Percentiles rank a stretch among this genome's conserved stretches.
Conservation (phyloP, 78 protist genomes). For the Monosiga brevicollis region DNA sequence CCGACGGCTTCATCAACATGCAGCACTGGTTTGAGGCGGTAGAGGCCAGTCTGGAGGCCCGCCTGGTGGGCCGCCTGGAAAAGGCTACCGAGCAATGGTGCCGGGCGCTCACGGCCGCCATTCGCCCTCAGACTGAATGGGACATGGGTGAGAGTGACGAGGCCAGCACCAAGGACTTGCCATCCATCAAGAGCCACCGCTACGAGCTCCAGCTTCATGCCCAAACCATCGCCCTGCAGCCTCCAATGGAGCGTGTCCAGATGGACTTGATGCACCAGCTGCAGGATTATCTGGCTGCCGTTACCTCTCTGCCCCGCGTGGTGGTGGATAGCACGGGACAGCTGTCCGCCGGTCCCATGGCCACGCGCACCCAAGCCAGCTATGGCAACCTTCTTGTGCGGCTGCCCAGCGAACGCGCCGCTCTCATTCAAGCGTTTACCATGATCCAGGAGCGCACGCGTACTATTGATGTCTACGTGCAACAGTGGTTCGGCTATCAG, state of each 20-base stretch:
- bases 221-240: conserved; percentile 56
- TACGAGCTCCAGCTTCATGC: conserved; percentile 63
- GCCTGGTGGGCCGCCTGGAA: conserved; percentile 48
- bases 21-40: conserved; percentile 54
- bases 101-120: conserved; percentile 2
- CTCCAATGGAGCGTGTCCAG: conserved; percentile 75
- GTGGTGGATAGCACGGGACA: no score
- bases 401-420: background rate
- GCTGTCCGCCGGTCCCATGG: background rate
- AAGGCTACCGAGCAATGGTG: conserved; percentile 52
- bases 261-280: conserved; percentile 40
- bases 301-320: conserved; percentile 44
- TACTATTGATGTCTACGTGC: conserved; percentile 40
- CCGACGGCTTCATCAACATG: conserved; percentile 40
- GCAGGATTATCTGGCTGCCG: conserved; percentile 39
- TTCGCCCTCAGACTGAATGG: background rate
- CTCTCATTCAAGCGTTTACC: conserved; percentile 33
- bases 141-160: background rate
- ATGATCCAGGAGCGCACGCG: conserved; percentile 41
- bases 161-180: background rate
- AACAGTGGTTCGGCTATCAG: conserved; percentile 85
- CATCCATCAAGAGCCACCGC: background rate
- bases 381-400: background rate
- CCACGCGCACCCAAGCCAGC: background rate
- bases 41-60: conserved; percentile 34